Evolutionary conservation across 73 alveolate genomes (phyloP).

Genomic region (Durusdinium trenchii): DNA sequence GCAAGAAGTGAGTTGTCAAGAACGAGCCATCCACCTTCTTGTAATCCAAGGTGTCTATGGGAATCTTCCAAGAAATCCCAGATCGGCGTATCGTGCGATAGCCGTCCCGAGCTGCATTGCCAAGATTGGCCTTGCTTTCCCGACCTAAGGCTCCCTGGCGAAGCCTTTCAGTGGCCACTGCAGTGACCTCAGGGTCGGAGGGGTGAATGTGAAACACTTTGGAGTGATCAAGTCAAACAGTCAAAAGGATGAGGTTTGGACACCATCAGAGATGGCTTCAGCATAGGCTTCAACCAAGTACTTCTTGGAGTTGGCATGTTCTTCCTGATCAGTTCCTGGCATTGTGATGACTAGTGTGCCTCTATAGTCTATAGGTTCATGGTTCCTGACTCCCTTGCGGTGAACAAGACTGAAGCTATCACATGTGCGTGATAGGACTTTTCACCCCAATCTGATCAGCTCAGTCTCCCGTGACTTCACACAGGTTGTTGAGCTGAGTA

Average conservation of each 20-base stretch:
- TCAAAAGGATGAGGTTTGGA: neutral
- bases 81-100: neutral
- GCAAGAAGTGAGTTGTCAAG: neutral
- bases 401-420: neutral
- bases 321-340: neutral
- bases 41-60: neutral
- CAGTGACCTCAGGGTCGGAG: neutral
- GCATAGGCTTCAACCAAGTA: neutral
- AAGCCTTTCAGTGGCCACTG: neutral
- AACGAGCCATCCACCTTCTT: neutral
- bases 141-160: neutral
- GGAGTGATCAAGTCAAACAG: neutral
- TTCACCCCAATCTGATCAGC: neutral
- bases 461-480: slow-evolving; percentile 20
- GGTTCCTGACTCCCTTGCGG: neutral
- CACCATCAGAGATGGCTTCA: slow-evolving; percentile 37
- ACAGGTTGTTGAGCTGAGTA: neutral
- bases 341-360: neutral
- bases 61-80: neutral
- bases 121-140: neutral
- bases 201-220: neutral
- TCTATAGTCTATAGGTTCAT: neutral
- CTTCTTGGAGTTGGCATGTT: neutral
- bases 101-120: neutral
- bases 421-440: neutral